phyloP scores from a whole-genome alignment of 768 basidiomycete genomes.

The Bullera alba region DNA sequence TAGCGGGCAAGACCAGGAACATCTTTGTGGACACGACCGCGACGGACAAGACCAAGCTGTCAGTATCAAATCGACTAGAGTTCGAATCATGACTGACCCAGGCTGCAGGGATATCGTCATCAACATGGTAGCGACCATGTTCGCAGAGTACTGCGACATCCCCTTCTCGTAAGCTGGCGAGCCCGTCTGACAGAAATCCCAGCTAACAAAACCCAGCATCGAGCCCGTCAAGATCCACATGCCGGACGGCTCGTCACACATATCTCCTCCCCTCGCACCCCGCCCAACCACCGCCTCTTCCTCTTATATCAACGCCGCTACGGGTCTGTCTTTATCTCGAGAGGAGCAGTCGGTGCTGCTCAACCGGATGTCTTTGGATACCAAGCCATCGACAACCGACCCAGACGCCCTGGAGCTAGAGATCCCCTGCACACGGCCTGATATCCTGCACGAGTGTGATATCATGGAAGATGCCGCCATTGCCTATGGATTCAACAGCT shows the following conservation, averaged over 20 bases:
- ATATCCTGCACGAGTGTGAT: conserved; percentile 96
- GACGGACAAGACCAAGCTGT: conserved; percentile 89
- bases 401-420: conserved; percentile 68
- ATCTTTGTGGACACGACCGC: conserved; percentile 96
- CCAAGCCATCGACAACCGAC: conserved; percentile 53
- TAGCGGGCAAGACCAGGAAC: conserved; percentile 78
- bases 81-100: conserved; percentile 1
- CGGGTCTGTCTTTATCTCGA: conserved; percentile 67
- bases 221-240: conserved; percentile 83
- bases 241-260: conserved; percentile 64
- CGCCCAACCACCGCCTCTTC: conserved; percentile 66
- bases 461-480: conserved; percentile 97
- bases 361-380: conserved; percentile 70
- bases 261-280: conserved; percentile 75
- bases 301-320: conserved; percentile 93
- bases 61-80: neutral
- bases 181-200: neutral
- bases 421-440: conserved; percentile 91
- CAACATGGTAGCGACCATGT: conserved; percentile 94
- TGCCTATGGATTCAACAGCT: conserved; percentile 95
- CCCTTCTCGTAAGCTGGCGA: conserved; percentile 71
- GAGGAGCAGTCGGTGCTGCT: conserved; percentile 65
- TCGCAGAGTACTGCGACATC: conserved; percentile 87
- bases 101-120: conserved; percentile 64
- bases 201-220: conserved; percentile 54